Evolutionary conservation across 2,329 filamentous ascomycete species (phyloP), one percentile per base, ranked within the genome.

Genomic region (Aaosphaeria arxii): DNA sequence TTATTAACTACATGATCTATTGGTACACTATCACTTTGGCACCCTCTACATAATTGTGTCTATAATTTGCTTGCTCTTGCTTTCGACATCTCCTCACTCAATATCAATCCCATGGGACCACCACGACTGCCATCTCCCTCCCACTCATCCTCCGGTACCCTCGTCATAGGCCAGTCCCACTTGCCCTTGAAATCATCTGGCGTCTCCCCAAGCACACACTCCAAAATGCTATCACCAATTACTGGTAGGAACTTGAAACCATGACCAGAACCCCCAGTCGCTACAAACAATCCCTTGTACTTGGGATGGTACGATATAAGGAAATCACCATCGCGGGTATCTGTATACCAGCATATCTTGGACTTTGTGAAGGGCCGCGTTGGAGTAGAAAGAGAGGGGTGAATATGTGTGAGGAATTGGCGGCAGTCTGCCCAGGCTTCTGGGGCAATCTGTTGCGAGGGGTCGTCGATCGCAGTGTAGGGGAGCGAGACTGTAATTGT

Each of bases 231-330:
- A 33, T 77, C 75, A 1, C 82, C 81, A 53, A 85, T 74, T 3
- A 78, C 77, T 0, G 82, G 82, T 43, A 84, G 58, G 50, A 82
- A 85, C 55, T 85, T 85, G 63, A 84, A 85, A 0, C 73, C 83
- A 62, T 85, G 83, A 0, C 83, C 83, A 33, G 76, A 79, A 0
- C 83, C 84, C 1, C 81, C 83, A 0, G 82, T 85, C 2, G 81
- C 81, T 0, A 85, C 73, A 57, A 84, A 79, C 0, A 86, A 58
- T 0, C 77, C 74, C n/a, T 65, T 59, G 52, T 74, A 78, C 11
- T 56, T 64, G 0, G 80, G 79, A 43, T 82, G 76, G 47, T 74
- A 73, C 36, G 76, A 72, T 42, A 84, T 74, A 4, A 84, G 66
- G 55, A 79, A 83, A 46, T 82, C 76, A 31, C 80, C 80, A 11